Evolutionary conservation across 106 monocot genomes (phyloP).

Genomic region (Dendrobium huoshanense): DNA sequence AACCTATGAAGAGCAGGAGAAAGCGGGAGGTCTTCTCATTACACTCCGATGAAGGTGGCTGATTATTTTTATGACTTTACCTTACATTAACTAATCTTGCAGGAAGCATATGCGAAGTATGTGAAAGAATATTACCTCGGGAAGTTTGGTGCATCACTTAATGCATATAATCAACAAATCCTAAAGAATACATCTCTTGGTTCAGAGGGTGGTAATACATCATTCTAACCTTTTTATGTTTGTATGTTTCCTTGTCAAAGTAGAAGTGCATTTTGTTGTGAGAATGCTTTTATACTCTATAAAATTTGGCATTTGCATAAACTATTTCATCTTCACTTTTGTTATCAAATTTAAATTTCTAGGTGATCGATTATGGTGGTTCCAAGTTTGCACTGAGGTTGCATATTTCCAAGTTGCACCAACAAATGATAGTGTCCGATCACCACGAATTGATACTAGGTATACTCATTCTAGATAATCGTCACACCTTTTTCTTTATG

Average conservation of each 20-base stretch:
- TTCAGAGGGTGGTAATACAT: conserved; percentile 55
- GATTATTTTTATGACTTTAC: neutral
- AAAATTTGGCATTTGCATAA: neutral
- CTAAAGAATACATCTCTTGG: conserved; percentile 64
- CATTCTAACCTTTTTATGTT: neutral
- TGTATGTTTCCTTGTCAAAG: neutral
- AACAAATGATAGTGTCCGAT: conserved; percentile 74
- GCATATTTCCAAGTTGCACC: conserved; percentile 99
- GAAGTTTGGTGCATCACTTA: conserved; percentile 68
- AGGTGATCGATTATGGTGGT: conserved; percentile 93
- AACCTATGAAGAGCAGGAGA: neutral
- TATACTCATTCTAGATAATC: conserved; percentile 13
- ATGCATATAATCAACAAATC: conserved; percentile 67
- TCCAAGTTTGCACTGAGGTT: conserved; percentile 96
- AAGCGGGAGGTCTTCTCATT: neutral
- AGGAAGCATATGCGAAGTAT: conserved; percentile 83
- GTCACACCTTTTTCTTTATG: neutral
- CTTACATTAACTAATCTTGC: conserved; percentile 10
- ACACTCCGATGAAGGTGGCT: neutral
- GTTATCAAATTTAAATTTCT: conserved; percentile 7
- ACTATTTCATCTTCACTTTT: neutral
- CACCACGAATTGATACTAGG: conserved; percentile 72
- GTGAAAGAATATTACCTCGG: conserved; percentile 87
- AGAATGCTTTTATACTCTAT: neutral
- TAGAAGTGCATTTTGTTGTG: neutral